These are phyloP conservation scores for Delphinella strobiligena DNA, from an alignment of 2,329 filamentous ascomycete species.

Conservation along the genomic window DNA sequence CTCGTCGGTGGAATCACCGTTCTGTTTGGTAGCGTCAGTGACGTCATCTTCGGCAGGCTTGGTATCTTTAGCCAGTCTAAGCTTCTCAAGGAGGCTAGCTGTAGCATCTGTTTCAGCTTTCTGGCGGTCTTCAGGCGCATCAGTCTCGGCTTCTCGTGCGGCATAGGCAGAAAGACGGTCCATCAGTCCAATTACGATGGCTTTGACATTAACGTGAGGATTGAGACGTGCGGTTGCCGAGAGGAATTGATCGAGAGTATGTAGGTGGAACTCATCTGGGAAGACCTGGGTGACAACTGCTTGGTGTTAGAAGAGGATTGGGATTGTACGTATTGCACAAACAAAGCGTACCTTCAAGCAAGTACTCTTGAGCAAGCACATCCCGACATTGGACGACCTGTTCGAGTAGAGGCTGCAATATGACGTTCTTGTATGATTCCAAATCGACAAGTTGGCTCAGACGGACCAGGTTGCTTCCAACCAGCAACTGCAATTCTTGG, in stretches of 20 bases:
- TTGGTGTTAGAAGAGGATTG: no score
- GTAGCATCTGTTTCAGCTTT: constrained; percentile 79
- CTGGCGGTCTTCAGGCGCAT: constrained; percentile 57
- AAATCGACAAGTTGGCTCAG: constrained; percentile 92
- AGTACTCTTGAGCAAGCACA: constrained; percentile 91
- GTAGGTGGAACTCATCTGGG: constrained; percentile 94
- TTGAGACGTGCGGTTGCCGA: constrained; percentile 87
- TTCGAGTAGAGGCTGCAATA: constrained; percentile 78
- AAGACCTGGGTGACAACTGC: constrained; percentile 99
- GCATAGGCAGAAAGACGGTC: constrained; percentile 89
- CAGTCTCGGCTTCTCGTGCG: constrained; percentile 69
- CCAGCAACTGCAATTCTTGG: constrained; percentile 87
- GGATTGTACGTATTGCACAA: no score
- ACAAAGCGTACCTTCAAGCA: no score
- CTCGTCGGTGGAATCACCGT: constrained; percentile 17
- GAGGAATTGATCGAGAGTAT: constrained; percentile 90
- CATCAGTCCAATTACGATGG: constrained; percentile 96
- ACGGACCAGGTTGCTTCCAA: constrained; percentile 91
- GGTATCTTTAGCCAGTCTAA: constrained; percentile 54
- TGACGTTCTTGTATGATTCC: constrained; percentile 83
- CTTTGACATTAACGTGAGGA: constrained; percentile 94
- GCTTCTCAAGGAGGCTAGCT: constrained; percentile 61
- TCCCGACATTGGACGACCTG: constrained; percentile 97
- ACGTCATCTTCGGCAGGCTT: constrained; percentile 19
- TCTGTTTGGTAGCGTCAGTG: constrained; percentile 14